Base-by-base conservation (phyloP, 2,329 filamentous ascomycete species). In the Fusarium nisikadoi region DNA sequence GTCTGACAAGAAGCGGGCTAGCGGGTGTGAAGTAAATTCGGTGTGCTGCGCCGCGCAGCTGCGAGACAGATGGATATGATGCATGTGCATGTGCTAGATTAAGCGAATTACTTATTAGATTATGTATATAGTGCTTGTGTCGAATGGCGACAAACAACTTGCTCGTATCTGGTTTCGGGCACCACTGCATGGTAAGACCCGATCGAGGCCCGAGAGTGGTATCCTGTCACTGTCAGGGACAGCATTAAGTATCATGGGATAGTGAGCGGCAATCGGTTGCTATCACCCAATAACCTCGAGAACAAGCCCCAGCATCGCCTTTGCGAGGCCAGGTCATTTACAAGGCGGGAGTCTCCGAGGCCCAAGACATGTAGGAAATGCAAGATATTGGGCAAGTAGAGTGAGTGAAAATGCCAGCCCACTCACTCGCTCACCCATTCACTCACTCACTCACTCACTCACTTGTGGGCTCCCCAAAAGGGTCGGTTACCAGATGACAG, bases 1-100 rank as follows among this genome's bases (percentile, higher is more conserved):
- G 29, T 31, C 31, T 42, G 47, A 42, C 47, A 20, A 46, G 31
- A 33, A 41, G 25, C 47, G 20, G 25, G 16, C 39, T 64, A 55
- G 33, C 56, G 41, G 33, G 62, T 57, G 38, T 59, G 50, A 38
- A 49, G 43, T 73, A 58, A 25, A 71, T 33, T 73, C 55, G 53
- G 43, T 60, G 53, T 58, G 52, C 39, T 70, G 33, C 33, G 33
- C 12, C 13, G 62, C 67, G 38, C 38, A 41, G 38, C 20, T 41
- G 33, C 33, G 45, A 70, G 38, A 31, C 41, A 50, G 33, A 45
- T 54, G 41, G 39, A 43, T 58, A 23, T 35, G 35, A 55, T 25
- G 47, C 36, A 59, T 54, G 53, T 38, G 38, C 47, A 64, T 57
- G 47, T 27, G 42, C 52, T 49, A 62, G 60, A 54, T 54, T 49